These are phyloP conservation scores for Pestalotiopsis sp. DNA, from an alignment of 2,329 filamentous ascomycete genomes.

Conservation along the genomic window DNA sequence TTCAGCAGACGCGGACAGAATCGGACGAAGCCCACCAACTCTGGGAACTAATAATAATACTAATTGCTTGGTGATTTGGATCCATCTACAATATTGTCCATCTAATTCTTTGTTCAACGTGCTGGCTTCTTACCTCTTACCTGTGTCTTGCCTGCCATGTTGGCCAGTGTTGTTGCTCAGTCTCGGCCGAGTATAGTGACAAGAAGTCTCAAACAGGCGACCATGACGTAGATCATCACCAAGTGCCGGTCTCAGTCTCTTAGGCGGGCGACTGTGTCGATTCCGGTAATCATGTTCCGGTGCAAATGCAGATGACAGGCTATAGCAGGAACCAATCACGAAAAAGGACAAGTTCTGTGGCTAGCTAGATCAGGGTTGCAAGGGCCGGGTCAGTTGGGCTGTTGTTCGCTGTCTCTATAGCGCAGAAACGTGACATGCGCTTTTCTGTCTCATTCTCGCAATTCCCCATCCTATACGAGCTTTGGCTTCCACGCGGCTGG, in stretches of 20 bases:
- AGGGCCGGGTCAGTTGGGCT: background rate
- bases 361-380: background rate
- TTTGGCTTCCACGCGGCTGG: background rate
- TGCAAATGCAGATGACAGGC: background rate
- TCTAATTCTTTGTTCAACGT: background rate
- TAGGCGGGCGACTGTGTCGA: background rate
- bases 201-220: background rate
- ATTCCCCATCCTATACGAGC: background rate
- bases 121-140: background rate
- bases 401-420: background rate
- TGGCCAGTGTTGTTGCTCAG: background rate
- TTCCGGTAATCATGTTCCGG: background rate
- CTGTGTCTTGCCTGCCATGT: background rate
- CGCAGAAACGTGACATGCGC: background rate
- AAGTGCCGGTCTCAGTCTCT: background rate
- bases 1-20: background rate
- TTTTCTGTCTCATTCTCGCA: background rate
- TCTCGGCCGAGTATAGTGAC: background rate
- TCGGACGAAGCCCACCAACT: background rate
- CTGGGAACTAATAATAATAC: slow-evolving; percentile 17
- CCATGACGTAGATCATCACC: background rate
- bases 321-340: background rate
- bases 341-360: background rate
- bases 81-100: background rate
- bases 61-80: slow-evolving; percentile 13